phyloP scores from a whole-genome alignment of 768 basidiomycete species.

The Favolaschia claudopus region DNA sequence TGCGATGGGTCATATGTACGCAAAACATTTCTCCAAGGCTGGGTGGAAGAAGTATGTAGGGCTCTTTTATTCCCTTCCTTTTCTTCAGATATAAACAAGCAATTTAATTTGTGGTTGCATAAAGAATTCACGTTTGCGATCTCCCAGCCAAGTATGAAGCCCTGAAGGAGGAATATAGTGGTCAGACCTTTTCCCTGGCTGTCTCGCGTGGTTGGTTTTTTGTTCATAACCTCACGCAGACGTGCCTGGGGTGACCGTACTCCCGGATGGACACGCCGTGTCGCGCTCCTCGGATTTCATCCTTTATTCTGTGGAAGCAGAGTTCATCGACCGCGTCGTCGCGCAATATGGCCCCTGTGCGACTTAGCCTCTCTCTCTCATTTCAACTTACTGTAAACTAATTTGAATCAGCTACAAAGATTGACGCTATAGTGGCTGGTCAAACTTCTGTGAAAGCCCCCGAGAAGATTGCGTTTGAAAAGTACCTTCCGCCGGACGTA shows the following conservation, averaged over 20 bases:
- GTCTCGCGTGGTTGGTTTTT: not conserved
- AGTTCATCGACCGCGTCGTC: conserved; percentile 85
- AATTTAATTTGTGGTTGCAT: conserved; percentile 11
- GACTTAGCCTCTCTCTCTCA: conserved; percentile 38
- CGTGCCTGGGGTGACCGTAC: conserved; percentile 67
- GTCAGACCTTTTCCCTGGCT: conserved; percentile 45
- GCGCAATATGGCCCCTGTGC: conserved; percentile 90
- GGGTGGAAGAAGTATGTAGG: conserved; percentile 94
- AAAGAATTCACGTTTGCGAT: conserved; percentile 92
- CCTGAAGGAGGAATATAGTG: conserved; percentile 65
- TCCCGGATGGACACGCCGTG: conserved; percentile 86
- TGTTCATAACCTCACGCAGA: conserved; percentile 40
- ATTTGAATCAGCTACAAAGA: conserved; percentile 76
- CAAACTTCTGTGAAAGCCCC: conserved; percentile 98
- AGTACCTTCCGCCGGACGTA: conserved; percentile 83
- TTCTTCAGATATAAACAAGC: conserved; percentile 6
- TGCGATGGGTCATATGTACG: conserved; percentile 97
- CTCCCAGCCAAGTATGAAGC: conserved; percentile 73
- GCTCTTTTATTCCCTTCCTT: conserved; percentile 15
- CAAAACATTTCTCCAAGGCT: conserved; percentile 72
- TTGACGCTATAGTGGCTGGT: conserved; percentile 90
- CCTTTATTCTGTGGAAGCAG: conserved; percentile 95
- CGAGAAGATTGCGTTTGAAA: conserved; percentile 89
- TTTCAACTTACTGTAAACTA: not conserved
- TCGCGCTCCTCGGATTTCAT: conserved; percentile 92